Base-by-base conservation (phyloP, 2,329 filamentous ascomycete genomes). In the Lasiodiplodia sp. region DNA sequence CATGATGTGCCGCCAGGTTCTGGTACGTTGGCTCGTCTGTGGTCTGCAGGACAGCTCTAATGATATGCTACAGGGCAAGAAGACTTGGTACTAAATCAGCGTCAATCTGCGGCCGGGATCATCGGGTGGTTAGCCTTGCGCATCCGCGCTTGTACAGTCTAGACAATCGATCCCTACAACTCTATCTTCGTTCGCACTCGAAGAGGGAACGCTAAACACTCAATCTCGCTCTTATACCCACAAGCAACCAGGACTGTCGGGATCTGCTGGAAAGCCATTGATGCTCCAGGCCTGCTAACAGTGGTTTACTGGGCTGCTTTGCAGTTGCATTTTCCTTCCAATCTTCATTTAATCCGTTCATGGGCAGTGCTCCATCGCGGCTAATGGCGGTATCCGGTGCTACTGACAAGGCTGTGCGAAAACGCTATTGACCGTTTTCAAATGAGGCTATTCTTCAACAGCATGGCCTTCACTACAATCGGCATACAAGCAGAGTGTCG, bases 1-100 rank as follows among this genome's bases (percentile, higher is more conserved):
- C 85, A 91, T 90, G 84, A 90, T 91, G 84, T 83, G 86, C 79
- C 91, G 92, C 79, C 89, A 92, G 84, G 83, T 92, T 72, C 79
- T 90, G 55, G 81, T 83, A 79, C 52, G 81, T 74, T 49, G 2
- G 21, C 4, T 58, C 12, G 64, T 49, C 23, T 8, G 14, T 23
- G 16, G 23, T n/a, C 14, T 14, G n/a, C 60, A 2, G 34, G n/a
- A 16, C 18, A 18, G 31, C 23, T 21, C 28, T 63, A 28, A 53
- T 28, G 67, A 51, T 66, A 56, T 21, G 38, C 14, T 14, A 69
- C 55, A 82, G 71, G 92, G 92, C 76, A 88, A 94, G 86, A 94
- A 93, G 87, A 92, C 90, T 71, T 94, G 90, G 89, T 92, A 31
- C 16, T 63, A 62, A 34, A 55, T 47, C 49, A 53, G 57, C 47